Evolutionary conservation across 306 rosid genomes (phyloP).

Genomic region (Sicyos edulis): DNA sequence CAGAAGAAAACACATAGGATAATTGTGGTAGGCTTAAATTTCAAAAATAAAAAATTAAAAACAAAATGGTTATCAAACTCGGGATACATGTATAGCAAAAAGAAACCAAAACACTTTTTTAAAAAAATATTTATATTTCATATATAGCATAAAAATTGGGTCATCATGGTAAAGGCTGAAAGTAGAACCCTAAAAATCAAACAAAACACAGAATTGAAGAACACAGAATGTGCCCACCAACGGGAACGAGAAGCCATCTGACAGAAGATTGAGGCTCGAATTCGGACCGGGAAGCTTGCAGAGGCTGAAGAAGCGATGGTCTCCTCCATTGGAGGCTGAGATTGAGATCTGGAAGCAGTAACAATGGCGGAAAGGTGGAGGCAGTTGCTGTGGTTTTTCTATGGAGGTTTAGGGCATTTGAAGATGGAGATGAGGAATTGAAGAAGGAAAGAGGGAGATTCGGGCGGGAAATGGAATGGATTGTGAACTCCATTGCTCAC

Average conservation of each 20-base stretch:
- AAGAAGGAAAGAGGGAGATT: constrained; percentile 25
- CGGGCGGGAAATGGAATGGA: constrained; percentile 38
- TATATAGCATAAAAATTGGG: too few relatives aligned
- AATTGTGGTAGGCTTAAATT: too few relatives aligned
- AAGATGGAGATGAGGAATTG: constrained; percentile 31
- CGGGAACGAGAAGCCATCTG: constrained; percentile 83
- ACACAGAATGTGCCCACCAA: constrained; percentile 39
- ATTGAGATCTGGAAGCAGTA: background rate
- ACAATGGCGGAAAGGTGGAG: constrained; percentile 16
- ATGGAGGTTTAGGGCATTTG: constrained; percentile 19
- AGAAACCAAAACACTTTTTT: too few relatives aligned
- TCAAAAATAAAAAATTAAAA: too few relatives aligned
- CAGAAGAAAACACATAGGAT: too few relatives aligned
- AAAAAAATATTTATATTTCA: too few relatives aligned
- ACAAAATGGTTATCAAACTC: too few relatives aligned
- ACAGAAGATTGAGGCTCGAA: constrained; percentile 26
- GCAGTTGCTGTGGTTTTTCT: background rate
- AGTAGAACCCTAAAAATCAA: background rate
- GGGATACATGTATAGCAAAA: too few relatives aligned
- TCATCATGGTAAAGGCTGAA: too few relatives aligned
- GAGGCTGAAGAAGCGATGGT: constrained; percentile 25
- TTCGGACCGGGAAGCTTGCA: constrained; percentile 37
- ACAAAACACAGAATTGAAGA: background rate
- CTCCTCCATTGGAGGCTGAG: constrained; percentile 27
- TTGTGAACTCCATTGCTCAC: constrained; percentile 43